Evolutionary conservation across 805 yeast species (phyloP), one percentile per base, ranked within the genome.

Genomic region (Saturnispora halmiae): DNA sequence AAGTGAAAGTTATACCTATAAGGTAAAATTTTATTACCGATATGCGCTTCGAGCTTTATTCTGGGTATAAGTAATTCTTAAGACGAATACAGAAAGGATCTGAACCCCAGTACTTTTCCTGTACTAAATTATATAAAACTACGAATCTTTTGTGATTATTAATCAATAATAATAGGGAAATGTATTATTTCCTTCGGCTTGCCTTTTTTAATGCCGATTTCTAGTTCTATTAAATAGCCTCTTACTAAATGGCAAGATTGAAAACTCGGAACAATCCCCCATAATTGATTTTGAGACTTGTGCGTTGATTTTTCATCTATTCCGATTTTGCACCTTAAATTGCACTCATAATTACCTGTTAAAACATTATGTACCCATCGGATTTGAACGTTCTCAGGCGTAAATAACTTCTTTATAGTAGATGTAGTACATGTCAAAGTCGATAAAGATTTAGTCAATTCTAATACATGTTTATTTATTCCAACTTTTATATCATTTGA

Each of bases 221-320:
- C 50, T 7, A 48, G 10, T 8, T 41, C 46, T 6, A 46, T 30
- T 30, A 33, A 39, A 34, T 49, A 49, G 8, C 38, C 31, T 27
- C 53, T 40, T n/a, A 38, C 16, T 3, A 49, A 20, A n/a, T 42
- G 37, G 29, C 53, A 49, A 9, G 41, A 39, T 30, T 48, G 50
- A 15, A 49, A 49, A 14, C 43, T 42, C 18, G 50, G 51, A 2
- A 40, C 22, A 2, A 49, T 33, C 15, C 42, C 49, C 18, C 16
- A 32, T n/a, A 31, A 33, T 30, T 34, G 38, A 34, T 34, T 40
- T 14, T 40, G 27, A 15, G 31, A 25, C 6, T 27, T 33, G 14
- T 34, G 38, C 1, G 33, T 19, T 6, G 34, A 21, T 8, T 34
- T 33, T 9, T 24, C 29, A 28, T 40, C 42, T 6, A 41, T 24